These are phyloP conservation scores for Botrytis paeoniae DNA, from an alignment of 2,329 filamentous ascomycete genomes.

Conservation along the genomic window DNA sequence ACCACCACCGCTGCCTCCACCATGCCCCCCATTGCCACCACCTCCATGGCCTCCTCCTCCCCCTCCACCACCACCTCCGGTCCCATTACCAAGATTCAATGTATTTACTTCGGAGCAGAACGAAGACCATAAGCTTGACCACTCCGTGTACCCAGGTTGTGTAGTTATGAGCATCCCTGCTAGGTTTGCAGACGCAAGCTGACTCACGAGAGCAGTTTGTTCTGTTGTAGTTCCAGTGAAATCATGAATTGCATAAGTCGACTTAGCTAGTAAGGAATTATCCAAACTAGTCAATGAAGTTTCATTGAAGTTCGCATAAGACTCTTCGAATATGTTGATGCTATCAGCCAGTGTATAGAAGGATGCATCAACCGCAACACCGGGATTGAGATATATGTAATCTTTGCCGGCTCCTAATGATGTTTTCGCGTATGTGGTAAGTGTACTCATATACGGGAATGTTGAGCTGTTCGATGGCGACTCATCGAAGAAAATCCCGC, in stretches of 20 bases:
- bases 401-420: slow-evolving; percentile 24
- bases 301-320: slow-evolving; percentile 23
- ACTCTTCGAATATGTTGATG: slow-evolving; percentile 28
- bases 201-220: slow-evolving; percentile 25
- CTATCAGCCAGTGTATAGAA: slow-evolving; percentile 30
- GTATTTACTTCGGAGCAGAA: slow-evolving; percentile 23
- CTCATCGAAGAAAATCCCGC: slow-evolving; percentile 19
- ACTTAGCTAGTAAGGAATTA: slow-evolving; percentile 22
- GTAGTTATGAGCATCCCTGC: slow-evolving; percentile 28
- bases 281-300: slow-evolving; percentile 18
- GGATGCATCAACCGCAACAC: slow-evolving; percentile 24
- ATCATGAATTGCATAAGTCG: slow-evolving; percentile 28
- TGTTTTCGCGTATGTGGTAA: slow-evolving; percentile 25
- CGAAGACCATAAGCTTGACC: slow-evolving; percentile 20
- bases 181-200: slow-evolving; percentile 25
- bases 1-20: not conserved
- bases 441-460: slow-evolving; percentile 25
- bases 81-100: slow-evolving; percentile 3
- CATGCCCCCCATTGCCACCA: too few species aligned
- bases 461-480: slow-evolving; percentile 20
- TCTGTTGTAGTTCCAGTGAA: slow-evolving; percentile 20
- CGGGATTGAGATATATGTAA: slow-evolving; percentile 28
- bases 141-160: slow-evolving; percentile 23
- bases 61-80: not conserved
- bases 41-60: too few species aligned